Evolutionary conservation across 176 grass and related monocot species (phyloP), one percentile per base, ranked within the genome.

Genomic region (Triticum monococcum): DNA sequence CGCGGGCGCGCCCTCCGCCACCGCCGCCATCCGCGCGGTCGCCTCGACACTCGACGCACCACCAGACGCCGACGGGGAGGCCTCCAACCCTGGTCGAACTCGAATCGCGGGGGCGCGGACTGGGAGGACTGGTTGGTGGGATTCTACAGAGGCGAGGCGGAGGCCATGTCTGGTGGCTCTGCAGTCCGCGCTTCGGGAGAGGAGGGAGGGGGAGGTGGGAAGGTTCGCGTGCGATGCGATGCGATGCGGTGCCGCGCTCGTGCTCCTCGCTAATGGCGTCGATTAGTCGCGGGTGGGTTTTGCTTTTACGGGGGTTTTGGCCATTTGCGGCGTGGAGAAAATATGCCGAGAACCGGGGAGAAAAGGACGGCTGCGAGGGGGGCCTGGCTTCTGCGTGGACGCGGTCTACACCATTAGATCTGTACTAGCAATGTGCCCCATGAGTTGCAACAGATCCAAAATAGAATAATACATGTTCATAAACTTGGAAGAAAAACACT

Each of bases 11-110:
- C 85, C 89, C 50, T 89, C 89, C 88, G 91, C 88, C 91, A 89
- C 88, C 31, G 91, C 89, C 68, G 96, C 96, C 96, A 98, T 98
- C 74, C 78, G 32, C 61, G 5, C 28, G 64, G 70, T 9, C 72
- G 64, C 7, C 56, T 43, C 52, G 31, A 68, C 14, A 22, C 5
- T 4, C 45, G 16, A 52, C 50, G 18, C 23, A 57, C 63, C 25
- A 57, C 64, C 32, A 8, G 20, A 80, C 83, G 28, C 54, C 54
- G 54, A 59, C 54, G 52, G 8, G 23, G 4, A 8, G 6, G 28
- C 48, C 3, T 2, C 60, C 81, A 4, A 57, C 81, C 80, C 77
- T 25, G 85, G 81, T 88, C 86, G 72, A 94, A 75, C 65, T 88
- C 86, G 72, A 94, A 75, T 59, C 72, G n/a, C 18, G 40, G 71